Conservation (phyloP, 2,329 filamentous ascomycete genomes). For the Aspergillus puulaauensis region DNA sequence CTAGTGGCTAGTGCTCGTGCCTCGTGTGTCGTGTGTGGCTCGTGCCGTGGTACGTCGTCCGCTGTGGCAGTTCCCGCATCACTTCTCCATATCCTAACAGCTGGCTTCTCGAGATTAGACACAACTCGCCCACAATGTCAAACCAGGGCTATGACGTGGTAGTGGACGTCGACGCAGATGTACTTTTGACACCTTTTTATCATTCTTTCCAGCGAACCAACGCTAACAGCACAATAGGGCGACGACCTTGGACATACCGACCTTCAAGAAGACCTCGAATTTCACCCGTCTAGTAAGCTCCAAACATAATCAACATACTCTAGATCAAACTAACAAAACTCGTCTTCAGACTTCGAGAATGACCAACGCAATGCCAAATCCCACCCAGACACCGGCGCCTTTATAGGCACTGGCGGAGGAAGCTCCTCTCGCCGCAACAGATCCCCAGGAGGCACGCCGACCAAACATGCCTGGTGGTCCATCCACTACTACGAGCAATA, state of each 20-base stretch:
- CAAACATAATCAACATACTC: not conserved
- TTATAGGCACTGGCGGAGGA: constrained; percentile 39
- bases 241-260: constrained; percentile 98
- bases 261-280: constrained; percentile 97
- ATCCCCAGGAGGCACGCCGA: constrained; percentile 44
- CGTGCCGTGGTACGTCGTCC: constrained; percentile 30
- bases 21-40: constrained; percentile 29
- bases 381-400: constrained; percentile 51
- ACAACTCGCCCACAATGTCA: constrained; percentile 57
- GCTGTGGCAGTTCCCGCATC: constrained; percentile 23
- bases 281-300: constrained; percentile 77
- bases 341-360: constrained; percentile 65
- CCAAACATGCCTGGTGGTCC: constrained; percentile 89
- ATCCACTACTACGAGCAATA: constrained; percentile 94
- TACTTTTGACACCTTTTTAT: constrained; percentile 37
- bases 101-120: constrained; percentile 12
- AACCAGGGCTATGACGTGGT: constrained; percentile 95
- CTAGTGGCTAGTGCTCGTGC: constrained; percentile 18
- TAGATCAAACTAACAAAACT: not conserved
- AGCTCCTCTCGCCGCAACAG: constrained; percentile 41
- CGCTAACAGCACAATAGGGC: constrained; percentile 58
- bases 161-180: constrained; percentile 95
- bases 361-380: constrained; percentile 51
- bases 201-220: not conserved
- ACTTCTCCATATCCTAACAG: constrained; percentile 14